Evolutionary conservation across 1,139 yeast species (phyloP).

Genomic region (Blastobotrys buckinghamii): DNA sequence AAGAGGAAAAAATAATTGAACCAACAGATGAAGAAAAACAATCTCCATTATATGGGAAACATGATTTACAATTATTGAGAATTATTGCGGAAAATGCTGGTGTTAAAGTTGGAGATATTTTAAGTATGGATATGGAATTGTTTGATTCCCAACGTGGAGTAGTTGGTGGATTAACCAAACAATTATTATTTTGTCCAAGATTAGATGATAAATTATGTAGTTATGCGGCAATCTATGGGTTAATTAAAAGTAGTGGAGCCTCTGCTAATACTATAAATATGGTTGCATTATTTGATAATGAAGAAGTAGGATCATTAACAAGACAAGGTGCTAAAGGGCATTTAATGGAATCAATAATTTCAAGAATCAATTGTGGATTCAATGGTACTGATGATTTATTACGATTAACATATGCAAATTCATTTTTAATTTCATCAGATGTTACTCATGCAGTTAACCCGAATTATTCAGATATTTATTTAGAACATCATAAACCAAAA

Average conservation of each 20-base stretch:
- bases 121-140: conserved; percentile 80
- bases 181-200: conserved; percentile 85
- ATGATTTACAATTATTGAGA: conserved; percentile 66
- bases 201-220: conserved; percentile 90
- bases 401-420: conserved; percentile 41
- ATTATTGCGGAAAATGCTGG: conserved; percentile 62
- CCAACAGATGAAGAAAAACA: conserved; percentile 54
- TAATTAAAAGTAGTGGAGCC: conserved; percentile 38
- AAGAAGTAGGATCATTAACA: conserved; percentile 81
- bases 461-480: conserved; percentile 58
- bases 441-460: conserved; percentile 96
- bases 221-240: conserved; percentile 67
- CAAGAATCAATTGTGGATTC: conserved; percentile 51
- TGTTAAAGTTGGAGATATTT: conserved; percentile 53
- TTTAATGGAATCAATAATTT: conserved; percentile 69
- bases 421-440: conserved; percentile 83
- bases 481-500: conserved; percentile 61
- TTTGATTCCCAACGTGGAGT: conserved; percentile 81
- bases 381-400: conserved; percentile 41
- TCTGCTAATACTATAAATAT: conserved; percentile 27
- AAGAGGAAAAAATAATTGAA: conserved; percentile 5
- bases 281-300: conserved; percentile 83
- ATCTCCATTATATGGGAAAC: conserved; percentile 61
- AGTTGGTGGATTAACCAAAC: conserved; percentile 84
- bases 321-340: conserved; percentile 95